Percentiles rank a stretch among this genome's conserved stretches.
These are phyloP conservation scores for Thamnidium elegans DNA, from an alignment of 192 early-diverging fungal genomes.

Conservation along the genomic window DNA sequence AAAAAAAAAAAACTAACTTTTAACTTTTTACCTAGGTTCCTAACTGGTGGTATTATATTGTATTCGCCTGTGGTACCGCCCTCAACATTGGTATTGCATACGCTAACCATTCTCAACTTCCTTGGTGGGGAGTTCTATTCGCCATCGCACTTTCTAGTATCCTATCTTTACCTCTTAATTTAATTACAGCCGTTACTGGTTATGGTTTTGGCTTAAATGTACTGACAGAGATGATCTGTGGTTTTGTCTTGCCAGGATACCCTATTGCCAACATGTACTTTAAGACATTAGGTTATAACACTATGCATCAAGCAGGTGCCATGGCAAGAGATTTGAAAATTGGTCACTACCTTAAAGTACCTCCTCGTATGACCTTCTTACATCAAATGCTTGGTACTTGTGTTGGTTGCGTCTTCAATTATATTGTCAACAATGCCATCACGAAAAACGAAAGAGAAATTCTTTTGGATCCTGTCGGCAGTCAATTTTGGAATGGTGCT, in stretches of 20 bases:
- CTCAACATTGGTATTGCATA: constrained; percentile 42
- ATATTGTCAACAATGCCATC: constrained; percentile 27
- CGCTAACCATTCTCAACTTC: constrained; percentile 27
- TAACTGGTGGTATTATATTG: constrained; percentile 65
- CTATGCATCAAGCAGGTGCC: constrained; percentile 39
- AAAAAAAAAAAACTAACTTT: background rate
- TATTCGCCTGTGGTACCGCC: constrained; percentile 48
- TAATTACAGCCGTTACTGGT: constrained; percentile 56
- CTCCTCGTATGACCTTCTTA: constrained; percentile 69
- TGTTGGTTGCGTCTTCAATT: constrained; percentile 64
- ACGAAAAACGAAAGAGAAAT: constrained; percentile 23
- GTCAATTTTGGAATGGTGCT: constrained; percentile 39
- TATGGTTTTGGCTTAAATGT: constrained; percentile 51
- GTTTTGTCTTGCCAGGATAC: constrained; percentile 57
- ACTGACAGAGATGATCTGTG: constrained; percentile 60
- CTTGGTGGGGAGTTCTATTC: constrained; percentile 39
- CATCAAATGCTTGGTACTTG: constrained; percentile 67
- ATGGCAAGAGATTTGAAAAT: constrained; percentile 54
- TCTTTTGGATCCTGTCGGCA: constrained; percentile 40
- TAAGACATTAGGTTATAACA: constrained; percentile 51
- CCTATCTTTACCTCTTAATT: constrained; percentile 51
- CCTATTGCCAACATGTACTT: constrained; percentile 56
- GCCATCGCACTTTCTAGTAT: constrained; percentile 38
- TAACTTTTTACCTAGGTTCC: constrained; percentile 44
- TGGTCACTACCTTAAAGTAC: constrained; percentile 75